A percentile compares a stretch with the other conserved stretches of the same genome.
phyloP scores from a whole-genome alignment of 306 rosid species.

The Arachis stenosperma region DNA sequence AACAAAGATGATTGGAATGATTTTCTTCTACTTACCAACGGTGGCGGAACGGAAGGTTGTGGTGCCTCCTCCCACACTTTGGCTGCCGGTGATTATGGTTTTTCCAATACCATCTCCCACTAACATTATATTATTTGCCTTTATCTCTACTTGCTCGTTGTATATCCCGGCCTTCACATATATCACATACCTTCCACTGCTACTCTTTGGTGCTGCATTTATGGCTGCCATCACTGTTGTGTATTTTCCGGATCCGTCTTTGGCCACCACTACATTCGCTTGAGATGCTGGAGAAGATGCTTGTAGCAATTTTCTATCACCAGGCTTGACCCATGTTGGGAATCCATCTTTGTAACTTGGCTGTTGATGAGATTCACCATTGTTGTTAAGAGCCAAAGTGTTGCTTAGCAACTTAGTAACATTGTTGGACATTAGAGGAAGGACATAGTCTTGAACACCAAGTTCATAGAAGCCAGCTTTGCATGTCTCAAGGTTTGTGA shows the following conservation, averaged over 20 bases:
- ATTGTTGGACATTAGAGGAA: conserved; percentile 51
- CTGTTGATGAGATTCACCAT: conserved; percentile 29
- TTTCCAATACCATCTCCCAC: conserved; percentile 79
- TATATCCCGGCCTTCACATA: conserved; percentile 72
- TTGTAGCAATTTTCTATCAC: conserved; percentile 63
- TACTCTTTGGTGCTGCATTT: conserved; percentile 43
- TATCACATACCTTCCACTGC: conserved; percentile 66
- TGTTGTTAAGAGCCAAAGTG: conserved; percentile 66
- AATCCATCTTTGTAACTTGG: conserved; percentile 47
- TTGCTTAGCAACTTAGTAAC: conserved; percentile 65
- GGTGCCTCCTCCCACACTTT: conserved; percentile 81
- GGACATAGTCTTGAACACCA: conserved; percentile 43
- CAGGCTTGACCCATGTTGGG: conserved; percentile 70
- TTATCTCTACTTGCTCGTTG: conserved; percentile 67
- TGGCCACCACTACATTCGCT: conserved; percentile 62
- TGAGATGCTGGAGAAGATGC: conserved; percentile 48
- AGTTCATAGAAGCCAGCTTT: conserved; percentile 51
- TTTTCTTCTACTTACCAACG: conserved; percentile 55
- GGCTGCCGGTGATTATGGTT: conserved; percentile 78
- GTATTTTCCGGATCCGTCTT: conserved; percentile 67
- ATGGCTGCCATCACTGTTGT: conserved; percentile 56
- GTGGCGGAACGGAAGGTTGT: conserved; percentile 84
- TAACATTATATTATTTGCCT: conserved; percentile 63
- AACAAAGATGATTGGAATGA: not conserved
- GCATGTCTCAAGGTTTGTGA: conserved; percentile 65